Evolutionary conservation across 495 filamentous ascomycete species (phyloP).

Genomic region (Arthonia radiata): DNA sequence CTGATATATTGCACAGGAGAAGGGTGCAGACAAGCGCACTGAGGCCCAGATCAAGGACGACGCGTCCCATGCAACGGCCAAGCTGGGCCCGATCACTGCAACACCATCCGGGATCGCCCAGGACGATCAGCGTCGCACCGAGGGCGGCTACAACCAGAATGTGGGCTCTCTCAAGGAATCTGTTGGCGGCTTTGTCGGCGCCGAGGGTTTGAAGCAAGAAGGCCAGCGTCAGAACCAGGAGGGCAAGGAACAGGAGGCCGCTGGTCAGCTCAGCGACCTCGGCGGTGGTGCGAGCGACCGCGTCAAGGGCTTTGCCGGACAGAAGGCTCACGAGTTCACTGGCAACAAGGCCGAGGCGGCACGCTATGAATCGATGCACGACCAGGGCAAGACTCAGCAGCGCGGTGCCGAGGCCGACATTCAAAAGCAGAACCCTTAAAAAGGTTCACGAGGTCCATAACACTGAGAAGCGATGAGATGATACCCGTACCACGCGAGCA

Average conservation of each 20-base stretch:
- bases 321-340: slow-evolving; percentile 39
- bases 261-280: slow-evolving; percentile 55
- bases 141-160: slow-evolving; percentile 69
- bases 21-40: slow-evolving; percentile 30
- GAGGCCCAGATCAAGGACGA: slow-evolving; percentile 38
- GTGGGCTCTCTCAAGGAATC: slow-evolving; percentile 65
- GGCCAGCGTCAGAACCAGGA: slow-evolving; percentile 56
- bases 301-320: slow-evolving; percentile 43
- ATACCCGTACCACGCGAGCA: no score
- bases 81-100: slow-evolving; percentile 41
- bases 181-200: slow-evolving; percentile 49
- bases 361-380: slow-evolving; percentile 42
- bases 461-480: no score
- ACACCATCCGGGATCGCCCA: slow-evolving; percentile 43
- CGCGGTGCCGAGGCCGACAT: slow-evolving; percentile 68
- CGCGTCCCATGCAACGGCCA: slow-evolving; percentile 45
- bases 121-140: slow-evolving; percentile 44
- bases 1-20: slow-evolving; percentile 9
- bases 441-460: no score
- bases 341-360: slow-evolving; percentile 41
- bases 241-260: slow-evolving; percentile 61
- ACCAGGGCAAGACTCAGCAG: slow-evolving; percentile 66
- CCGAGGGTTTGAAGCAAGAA: slow-evolving; percentile 43
- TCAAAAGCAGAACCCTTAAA: slow-evolving; percentile 29
- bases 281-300: slow-evolving; percentile 45